Evolutionary conservation across 2,329 filamentous ascomycete genomes (phyloP), one percentile per base, ranked within the genome.

Genomic region (Aspergillus pseudoglaucus): DNA sequence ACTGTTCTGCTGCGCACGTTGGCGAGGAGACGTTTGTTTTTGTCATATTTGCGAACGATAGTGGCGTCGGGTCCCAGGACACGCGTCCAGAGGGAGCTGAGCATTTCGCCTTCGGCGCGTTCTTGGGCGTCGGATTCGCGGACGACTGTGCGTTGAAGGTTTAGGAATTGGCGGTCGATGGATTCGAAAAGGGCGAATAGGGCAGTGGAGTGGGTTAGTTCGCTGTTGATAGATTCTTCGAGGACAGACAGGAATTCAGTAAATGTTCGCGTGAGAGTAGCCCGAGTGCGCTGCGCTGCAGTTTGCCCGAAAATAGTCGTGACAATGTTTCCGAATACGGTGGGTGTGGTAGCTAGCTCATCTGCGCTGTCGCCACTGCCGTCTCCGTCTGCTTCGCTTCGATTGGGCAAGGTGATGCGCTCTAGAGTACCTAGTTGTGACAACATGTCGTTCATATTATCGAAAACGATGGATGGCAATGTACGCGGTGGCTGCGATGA

Each of bases 181-280:
- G 84, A 81, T 65, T 95, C 90, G 67, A 96, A 96, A n/a, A 95
- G 82, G 3, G 81, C 81, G 66, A 95, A 95, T 12, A 96, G 81
- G 1, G 83, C 80, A 1, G 90, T 80, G 37, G 85, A 87, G 69
- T 91, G 85, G 46, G 84, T 83, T 17, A 96, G 77, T 68, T 97
- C 90, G 55, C 81, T 85, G 59, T 85, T 82, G 65, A 96, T 94
- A 50, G 87, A 86, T 53, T 95, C 89, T 71, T 97, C 91, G 18
- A 96, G 81, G 0, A 93, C 87, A 32, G 81, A 78, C 35, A 97
- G 78, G 60, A 96, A 91, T 64, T 95, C 88, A 64, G 84, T 84
- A 64, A 94, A 96, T 10, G 90, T 90, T 53, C 88, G 84, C 57
- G 91, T 88, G 9, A 97, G 78, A 4, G 90, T 87, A 22, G 81